Percentiles rank a stretch among this genome's conserved stretches.
phyloP scores from a whole-genome alignment of 257 asterid genomes.

The Mentha longifolia region DNA sequence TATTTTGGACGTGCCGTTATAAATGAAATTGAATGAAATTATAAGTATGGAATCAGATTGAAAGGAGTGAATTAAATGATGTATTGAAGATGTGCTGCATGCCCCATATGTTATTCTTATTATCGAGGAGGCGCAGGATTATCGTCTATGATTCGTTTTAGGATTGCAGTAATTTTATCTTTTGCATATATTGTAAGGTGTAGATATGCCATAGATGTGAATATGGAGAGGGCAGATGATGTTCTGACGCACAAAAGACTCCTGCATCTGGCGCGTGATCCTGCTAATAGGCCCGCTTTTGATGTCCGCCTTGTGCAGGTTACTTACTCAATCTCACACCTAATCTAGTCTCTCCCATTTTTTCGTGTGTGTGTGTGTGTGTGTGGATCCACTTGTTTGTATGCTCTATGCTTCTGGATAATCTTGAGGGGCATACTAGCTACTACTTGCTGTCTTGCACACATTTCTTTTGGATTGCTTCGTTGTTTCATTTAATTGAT shows the following conservation, averaged over 20 bases:
- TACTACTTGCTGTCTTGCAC: background rate
- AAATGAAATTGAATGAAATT: slow-evolving; percentile 2
- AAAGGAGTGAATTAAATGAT: slow-evolving; percentile 2
- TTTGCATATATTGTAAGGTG: background rate
- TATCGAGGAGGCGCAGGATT: background rate
- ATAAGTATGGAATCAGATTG: background rate
- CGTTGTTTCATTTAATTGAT: background rate
- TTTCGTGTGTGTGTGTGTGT: background rate
- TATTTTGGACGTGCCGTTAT: slow-evolving; percentile 1
- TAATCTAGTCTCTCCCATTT: background rate
- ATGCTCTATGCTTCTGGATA: background rate
- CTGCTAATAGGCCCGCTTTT: slow-evolving; percentile 87
- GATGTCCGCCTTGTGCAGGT: slow-evolving; percentile 99
- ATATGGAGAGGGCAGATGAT: slow-evolving; percentile 92
- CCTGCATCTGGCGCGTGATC: slow-evolving; percentile 84
- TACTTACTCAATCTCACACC: slow-evolving; percentile 19
- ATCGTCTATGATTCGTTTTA: background rate
- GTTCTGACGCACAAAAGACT: slow-evolving; percentile 85
- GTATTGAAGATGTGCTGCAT: slow-evolving; percentile 22
- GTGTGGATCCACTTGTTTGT: background rate
- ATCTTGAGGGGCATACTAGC: slow-evolving; percentile 10
- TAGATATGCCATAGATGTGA: slow-evolving; percentile 98
- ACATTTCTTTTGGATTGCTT: background rate
- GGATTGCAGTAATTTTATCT: no score
- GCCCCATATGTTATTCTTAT: slow-evolving; percentile 16